These are phyloP conservation scores for Neofusicoccum ribis DNA, from an alignment of 2,329 filamentous ascomycete species.

Conservation along the genomic window DNA sequence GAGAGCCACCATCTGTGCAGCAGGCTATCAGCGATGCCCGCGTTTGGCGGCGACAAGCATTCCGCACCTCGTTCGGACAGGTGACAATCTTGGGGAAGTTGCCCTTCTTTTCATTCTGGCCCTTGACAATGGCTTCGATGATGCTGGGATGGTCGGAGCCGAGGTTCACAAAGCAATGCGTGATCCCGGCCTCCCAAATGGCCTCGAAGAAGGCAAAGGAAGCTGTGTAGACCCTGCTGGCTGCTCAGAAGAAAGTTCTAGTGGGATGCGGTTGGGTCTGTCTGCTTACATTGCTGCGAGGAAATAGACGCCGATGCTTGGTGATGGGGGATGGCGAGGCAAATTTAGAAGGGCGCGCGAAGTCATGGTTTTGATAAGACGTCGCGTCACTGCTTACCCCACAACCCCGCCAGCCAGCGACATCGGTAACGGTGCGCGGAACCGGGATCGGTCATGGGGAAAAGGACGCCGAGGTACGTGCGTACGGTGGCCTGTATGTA, in stretches of 20 bases:
- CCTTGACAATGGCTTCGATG: constrained; percentile 78
- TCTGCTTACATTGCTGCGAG: not conserved
- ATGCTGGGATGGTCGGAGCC: constrained; percentile 75
- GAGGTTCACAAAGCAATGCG: constrained; percentile 62
- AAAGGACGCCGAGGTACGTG: not conserved
- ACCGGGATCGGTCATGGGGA: not conserved
- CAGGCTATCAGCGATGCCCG: constrained; percentile 14
- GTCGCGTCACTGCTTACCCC: not conserved
- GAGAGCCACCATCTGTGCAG: constrained; percentile 72
- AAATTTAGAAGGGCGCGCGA: not conserved
- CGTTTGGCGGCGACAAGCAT: constrained; percentile 22
- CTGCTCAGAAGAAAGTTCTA: not conserved
- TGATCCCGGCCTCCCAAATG: constrained; percentile 61
- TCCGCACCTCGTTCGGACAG: constrained; percentile 70
- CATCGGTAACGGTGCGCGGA: not conserved
- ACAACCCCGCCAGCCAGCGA: not conserved
- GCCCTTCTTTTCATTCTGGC: constrained; percentile 60
- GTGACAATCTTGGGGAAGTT: constrained; percentile 74
- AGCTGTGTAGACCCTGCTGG: constrained; percentile 60
- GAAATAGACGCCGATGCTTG: not conserved
- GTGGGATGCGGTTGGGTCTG: not conserved
- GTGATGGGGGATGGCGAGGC: not conserved
- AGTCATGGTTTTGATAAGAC: not conserved
- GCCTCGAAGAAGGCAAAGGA: constrained; percentile 83
- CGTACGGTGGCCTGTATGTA: too few species aligned